phyloP scores from a whole-genome alignment of 1,284 basidiomycete genomes.

The Cutaneotrichosporon sp. region DNA sequence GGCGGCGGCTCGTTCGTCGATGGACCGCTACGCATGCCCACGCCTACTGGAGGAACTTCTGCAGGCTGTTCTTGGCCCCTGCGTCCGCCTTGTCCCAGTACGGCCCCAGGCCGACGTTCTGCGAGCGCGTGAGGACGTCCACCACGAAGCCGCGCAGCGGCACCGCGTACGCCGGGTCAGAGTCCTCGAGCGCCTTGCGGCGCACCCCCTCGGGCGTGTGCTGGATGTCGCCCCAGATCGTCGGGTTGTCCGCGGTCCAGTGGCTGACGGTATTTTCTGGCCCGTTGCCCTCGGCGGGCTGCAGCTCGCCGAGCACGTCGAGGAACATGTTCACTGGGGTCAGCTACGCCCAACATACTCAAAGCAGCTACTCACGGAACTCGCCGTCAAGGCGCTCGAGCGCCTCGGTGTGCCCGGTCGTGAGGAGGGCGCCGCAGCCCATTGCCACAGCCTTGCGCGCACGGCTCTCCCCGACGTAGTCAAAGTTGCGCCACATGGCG shows the following conservation, averaged over 20 bases:
- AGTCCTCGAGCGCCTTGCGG: slow-evolving; percentile 40
- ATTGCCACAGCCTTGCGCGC: slow-evolving; percentile 52
- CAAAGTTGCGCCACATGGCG: slow-evolving; percentile 54
- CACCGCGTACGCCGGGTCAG: slow-evolving; percentile 45
- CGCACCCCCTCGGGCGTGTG: slow-evolving; percentile 45
- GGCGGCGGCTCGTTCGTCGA: too few relatives aligned
- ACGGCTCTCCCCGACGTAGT: slow-evolving; percentile 51
- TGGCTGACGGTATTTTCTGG: slow-evolving; percentile 33
- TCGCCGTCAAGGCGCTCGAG: slow-evolving; percentile 56
- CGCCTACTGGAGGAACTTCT: slow-evolving; percentile 40
- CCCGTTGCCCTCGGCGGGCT: slow-evolving; percentile 58
- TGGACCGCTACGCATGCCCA: too few relatives aligned
- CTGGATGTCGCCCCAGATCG: slow-evolving; percentile 43
- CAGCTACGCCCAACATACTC: too few relatives aligned
- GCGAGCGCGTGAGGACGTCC: slow-evolving; percentile 41
- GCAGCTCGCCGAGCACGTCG: slow-evolving; percentile 84
- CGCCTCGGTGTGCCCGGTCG: slow-evolving; percentile 76
- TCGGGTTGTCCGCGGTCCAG: slow-evolving; percentile 43
- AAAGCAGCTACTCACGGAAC: slow-evolving; percentile 47
- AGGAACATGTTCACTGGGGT: slow-evolving; percentile 83
- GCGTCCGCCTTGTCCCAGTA: slow-evolving; percentile 54
- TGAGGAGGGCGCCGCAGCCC: slow-evolving; percentile 48
- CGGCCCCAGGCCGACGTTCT: slow-evolving; percentile 43
- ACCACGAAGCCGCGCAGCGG: slow-evolving; percentile 46
- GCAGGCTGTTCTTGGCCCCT: slow-evolving; percentile 44